Conservation (phyloP, 371 early-diverging fungal species). For the Apophysomyces sp. region DNA sequence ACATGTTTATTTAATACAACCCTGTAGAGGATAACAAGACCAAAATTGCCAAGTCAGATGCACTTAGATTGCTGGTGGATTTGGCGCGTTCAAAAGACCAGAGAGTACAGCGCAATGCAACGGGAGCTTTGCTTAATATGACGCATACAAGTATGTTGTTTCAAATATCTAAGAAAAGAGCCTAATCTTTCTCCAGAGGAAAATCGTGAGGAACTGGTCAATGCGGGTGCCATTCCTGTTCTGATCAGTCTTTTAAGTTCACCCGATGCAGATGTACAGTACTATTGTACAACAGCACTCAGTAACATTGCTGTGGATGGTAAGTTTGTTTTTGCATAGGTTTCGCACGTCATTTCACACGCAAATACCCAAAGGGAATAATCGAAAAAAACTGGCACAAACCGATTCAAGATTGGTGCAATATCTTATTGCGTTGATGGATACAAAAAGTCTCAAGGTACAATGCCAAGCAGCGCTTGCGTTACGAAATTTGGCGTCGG, state of each 20-base stretch:
- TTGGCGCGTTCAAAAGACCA: constrained; percentile 85
- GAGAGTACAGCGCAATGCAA: constrained; percentile 90
- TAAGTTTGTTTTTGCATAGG: constrained; percentile 3
- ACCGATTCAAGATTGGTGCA: constrained; percentile 78
- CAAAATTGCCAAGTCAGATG: constrained; percentile 84
- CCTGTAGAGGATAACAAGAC: constrained; percentile 83
- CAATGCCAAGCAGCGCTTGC: constrained; percentile 91
- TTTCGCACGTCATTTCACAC: not conserved
- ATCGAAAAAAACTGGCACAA: constrained; percentile 74
- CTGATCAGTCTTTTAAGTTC: constrained; percentile 78
- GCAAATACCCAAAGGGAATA: constrained; percentile 37
- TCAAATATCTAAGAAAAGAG: not conserved
- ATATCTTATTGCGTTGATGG: constrained; percentile 77
- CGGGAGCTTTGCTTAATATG: constrained; percentile 93
- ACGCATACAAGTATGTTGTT: constrained; percentile 72
- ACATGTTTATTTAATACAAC: too few species aligned
- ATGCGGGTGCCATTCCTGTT: constrained; percentile 85
- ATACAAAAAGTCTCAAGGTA: constrained; percentile 78
- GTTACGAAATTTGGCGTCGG: constrained; percentile 88
- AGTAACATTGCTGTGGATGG: constrained; percentile 93
- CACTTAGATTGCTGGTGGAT: constrained; percentile 72
- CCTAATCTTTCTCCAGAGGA: constrained; percentile 47
- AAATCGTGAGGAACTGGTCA: constrained; percentile 84
- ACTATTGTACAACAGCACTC: constrained; percentile 90
- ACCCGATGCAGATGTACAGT: constrained; percentile 85